Evolutionary conservation across 768 basidiomycete species (phyloP).

Genomic region (Boletus insuetus): DNA sequence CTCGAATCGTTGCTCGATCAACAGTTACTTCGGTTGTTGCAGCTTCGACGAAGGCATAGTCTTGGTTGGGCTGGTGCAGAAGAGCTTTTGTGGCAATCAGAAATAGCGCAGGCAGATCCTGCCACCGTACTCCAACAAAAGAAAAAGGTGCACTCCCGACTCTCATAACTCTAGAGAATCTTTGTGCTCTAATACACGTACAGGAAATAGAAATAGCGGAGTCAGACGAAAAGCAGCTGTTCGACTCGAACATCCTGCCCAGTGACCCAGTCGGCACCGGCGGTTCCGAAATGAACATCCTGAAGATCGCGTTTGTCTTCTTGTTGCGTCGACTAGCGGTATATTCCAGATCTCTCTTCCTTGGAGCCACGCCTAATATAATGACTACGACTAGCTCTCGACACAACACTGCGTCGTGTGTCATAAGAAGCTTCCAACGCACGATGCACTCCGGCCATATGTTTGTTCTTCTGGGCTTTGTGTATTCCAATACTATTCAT

Average conservation of each 20-base stretch:
- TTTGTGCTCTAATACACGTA: background rate
- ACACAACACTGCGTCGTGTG: conserved; percentile 74
- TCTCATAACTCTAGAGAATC: background rate
- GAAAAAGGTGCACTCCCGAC: conserved; percentile 26
- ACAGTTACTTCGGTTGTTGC: conserved; percentile 51
- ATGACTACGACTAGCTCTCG: conserved; percentile 45
- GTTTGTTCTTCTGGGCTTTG: conserved; percentile 67
- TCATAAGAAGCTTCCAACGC: conserved; percentile 52
- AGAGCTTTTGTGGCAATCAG: conserved; percentile 43
- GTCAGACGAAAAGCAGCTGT: conserved; percentile 38
- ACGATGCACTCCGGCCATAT: conserved; percentile 68
- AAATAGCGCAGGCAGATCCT: conserved; percentile 41
- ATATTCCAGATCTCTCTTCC: conserved; percentile 11
- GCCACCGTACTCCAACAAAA: conserved; percentile 37
- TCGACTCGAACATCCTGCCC: conserved; percentile 45
- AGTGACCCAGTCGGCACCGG: conserved; percentile 47
- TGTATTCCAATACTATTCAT: conserved; percentile 64
- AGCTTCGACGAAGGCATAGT: conserved; percentile 47
- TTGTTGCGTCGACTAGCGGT: conserved; percentile 63
- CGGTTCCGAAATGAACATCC: conserved; percentile 49
- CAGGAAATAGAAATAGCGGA: conserved; percentile 37
- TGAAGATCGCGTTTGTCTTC: conserved; percentile 62
- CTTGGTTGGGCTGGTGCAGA: conserved; percentile 75
- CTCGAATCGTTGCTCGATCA: conserved; percentile 61
- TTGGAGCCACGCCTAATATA: background rate